Conservation (phyloP, 202 grass and related monocot genomes). For the Setaria viridis region DNA sequence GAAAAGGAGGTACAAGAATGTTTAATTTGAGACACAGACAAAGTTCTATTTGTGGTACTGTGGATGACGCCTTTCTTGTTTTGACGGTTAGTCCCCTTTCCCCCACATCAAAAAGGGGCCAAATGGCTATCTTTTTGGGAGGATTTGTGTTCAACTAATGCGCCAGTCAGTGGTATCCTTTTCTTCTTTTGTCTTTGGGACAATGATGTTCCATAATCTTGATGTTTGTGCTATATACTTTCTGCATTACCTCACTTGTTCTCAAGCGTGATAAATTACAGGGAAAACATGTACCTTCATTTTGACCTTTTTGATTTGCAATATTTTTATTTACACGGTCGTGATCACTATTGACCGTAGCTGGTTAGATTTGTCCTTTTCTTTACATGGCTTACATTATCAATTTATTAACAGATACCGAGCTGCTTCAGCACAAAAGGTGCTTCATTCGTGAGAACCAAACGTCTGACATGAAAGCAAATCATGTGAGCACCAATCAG, state of each 20-base stretch:
- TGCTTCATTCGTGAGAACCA: conserved; percentile 44
- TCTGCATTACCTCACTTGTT: conserved; percentile 27
- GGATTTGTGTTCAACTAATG: conserved; percentile 29
- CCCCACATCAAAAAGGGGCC: conserved; percentile 17
- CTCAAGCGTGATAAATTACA: conserved; percentile 25
- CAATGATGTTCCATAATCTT: conserved; percentile 45
- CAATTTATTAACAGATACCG: conserved; percentile 54
- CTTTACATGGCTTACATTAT: conserved; percentile 24
- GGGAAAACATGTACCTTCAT: neutral
- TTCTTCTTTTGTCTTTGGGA: conserved; percentile 20
- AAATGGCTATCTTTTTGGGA: conserved; percentile 41
- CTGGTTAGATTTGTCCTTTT: conserved; percentile 5
- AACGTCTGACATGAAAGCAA: conserved; percentile 25
- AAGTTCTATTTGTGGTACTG: conserved; percentile 44
- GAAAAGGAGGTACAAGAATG: conserved; percentile 35
- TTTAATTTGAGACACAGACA: conserved; percentile 30
- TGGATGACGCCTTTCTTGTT: conserved; percentile 42
- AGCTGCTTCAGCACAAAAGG: conserved; percentile 54
- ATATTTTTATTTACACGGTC: conserved; percentile 9
- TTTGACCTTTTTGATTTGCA: conserved; percentile 13
- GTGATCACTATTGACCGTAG: neutral
- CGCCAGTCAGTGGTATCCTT: conserved; percentile 18
- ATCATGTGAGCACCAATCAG: conserved; percentile 38
- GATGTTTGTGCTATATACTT: conserved; percentile 36
- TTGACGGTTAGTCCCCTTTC: conserved; percentile 38